Conservation (phyloP, 1,284 basidiomycete genomes). For the Trametes pubescens region DNA sequence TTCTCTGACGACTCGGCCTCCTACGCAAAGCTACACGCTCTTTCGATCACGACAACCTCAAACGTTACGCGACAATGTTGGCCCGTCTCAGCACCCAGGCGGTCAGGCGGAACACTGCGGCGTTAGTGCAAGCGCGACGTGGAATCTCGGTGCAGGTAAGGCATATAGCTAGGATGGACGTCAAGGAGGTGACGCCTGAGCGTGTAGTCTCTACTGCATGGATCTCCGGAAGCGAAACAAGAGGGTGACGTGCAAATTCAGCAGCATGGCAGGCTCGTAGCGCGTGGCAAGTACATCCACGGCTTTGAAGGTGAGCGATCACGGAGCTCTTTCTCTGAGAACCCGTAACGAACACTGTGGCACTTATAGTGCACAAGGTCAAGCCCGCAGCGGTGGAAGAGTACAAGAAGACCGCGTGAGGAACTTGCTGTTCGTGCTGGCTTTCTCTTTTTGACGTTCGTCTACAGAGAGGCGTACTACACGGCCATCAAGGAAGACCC, state of each 20-base stretch:
- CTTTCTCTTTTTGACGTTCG: constrained; percentile 22
- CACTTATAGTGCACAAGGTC: constrained; percentile 76
- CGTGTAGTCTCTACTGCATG: constrained; percentile 60
- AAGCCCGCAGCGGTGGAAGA: constrained; percentile 80
- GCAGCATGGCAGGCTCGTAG: constrained; percentile 87
- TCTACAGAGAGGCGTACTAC: constrained; percentile 80
- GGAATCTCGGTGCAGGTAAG: constrained; percentile 70
- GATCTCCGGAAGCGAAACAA: constrained; percentile 85
- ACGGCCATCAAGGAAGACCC: constrained; percentile 76
- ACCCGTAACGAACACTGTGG: neutral
- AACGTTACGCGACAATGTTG: constrained; percentile 40
- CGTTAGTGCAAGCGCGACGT: constrained; percentile 46
- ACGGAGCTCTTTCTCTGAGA: neutral
- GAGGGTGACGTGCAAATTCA: constrained; percentile 79
- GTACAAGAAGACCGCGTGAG: constrained; percentile 89
- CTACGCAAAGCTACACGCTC: neutral
- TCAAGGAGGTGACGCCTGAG: constrained; percentile 29
- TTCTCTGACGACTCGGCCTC: neutral
- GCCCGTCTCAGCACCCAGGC: constrained; percentile 39
- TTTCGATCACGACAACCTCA: constrained; percentile 8
- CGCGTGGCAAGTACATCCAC: constrained; percentile 88
- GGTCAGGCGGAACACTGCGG: constrained; percentile 36
- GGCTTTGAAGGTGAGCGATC: constrained; percentile 80
- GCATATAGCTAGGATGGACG: constrained; percentile 20
- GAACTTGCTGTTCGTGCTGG: constrained; percentile 30